Evolutionary conservation across 345 rosid genomes (phyloP), one percentile per base, ranked within the genome.

Genomic region (Eucalyptus caleyi): DNA sequence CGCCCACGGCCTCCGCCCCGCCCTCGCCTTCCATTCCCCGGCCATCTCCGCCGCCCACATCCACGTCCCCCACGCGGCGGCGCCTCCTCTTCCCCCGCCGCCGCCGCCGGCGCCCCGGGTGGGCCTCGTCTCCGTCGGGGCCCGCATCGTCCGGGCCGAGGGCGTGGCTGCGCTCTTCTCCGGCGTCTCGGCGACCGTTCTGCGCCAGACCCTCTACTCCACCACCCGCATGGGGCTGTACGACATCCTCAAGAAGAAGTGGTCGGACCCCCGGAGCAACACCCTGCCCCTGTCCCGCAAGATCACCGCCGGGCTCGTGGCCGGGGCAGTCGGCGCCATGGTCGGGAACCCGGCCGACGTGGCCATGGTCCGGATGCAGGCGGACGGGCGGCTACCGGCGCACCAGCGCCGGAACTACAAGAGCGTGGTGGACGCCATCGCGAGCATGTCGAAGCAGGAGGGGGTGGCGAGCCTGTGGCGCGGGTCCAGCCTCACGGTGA

Each of bases 171-270:
- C 95, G 21, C 90, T 96, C 47, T 95, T 93, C 94, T 92, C 96
- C 87, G 97, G 97, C 80, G 96, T 96, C n/a, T 96, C 98, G 86
- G 97, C 97, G 44, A 95, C 98, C 47, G 93, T 96, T 26, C 96
- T 96, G 92, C 96, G 98, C 2, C 98, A 96, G 89, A 91, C 95
- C 11, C 95, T 96, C 14, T 96, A 96, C 89, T 96, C 98, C 72
- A 94, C 99, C 89, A 97, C 98, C 16, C 95, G 98, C 16, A 97
- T 97, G 99, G 99, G 99, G 13, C 95, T 97, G 26, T 97, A 97
- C 91, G 97, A 96, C 37, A 86, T 96, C 16, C 89, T 96, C 14
- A 96, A 96, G 89, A 94, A 92, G 62, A 93, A 93, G 30, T 96
- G 97, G 98, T 89, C 96, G 27, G 93, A 96, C 54, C 93, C 93